These are phyloP conservation scores for Macadamia integrifolia DNA, from an alignment of 164 flowering plant species.

Conservation along the genomic window DNA sequence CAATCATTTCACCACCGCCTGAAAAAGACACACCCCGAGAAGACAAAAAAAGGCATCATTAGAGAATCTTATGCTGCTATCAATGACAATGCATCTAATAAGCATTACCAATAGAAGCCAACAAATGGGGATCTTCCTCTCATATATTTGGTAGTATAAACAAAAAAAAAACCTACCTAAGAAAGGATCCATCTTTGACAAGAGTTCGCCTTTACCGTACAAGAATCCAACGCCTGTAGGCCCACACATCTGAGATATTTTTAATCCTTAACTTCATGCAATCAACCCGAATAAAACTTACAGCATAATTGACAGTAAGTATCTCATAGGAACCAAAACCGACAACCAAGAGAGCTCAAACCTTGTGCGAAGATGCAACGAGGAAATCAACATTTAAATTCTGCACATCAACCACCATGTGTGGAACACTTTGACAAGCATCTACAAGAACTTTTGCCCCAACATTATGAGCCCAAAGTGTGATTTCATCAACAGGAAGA, in stretches of 20 bases:
- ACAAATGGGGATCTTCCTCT: background rate
- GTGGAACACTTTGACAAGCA: constrained; percentile 99
- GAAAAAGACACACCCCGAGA: background rate
- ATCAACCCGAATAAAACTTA: background rate
- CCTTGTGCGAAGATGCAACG: constrained; percentile 99
- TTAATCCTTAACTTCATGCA: constrained; percentile 38
- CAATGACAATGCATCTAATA: constrained; percentile 3
- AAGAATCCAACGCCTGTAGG: constrained; percentile 99
- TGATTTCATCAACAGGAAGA: constrained; percentile 79
- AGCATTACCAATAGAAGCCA: background rate
- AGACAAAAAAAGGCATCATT: background rate
- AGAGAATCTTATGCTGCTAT: background rate
- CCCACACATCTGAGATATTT: constrained; percentile 99
- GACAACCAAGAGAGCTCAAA: constrained; percentile 25
- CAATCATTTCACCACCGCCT: constrained; percentile 99
- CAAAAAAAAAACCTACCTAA: constrained; percentile 44
- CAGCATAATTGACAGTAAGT: background rate
- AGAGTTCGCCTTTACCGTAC: constrained; percentile 70
- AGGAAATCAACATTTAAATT: constrained; percentile 80
- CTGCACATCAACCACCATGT: constrained; percentile 90
- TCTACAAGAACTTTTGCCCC: constrained; percentile 94
- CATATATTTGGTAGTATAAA: background rate
- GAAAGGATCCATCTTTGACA: constrained; percentile 85
- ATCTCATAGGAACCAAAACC: background rate
- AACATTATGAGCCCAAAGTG: constrained; percentile 69